A percentile compares a stretch with the other conserved stretches of the same genome.
These are phyloP conservation scores for Fragilaria crotonensis DNA, from an alignment of 108 stramenopile genomes.

Conservation along the genomic window DNA sequence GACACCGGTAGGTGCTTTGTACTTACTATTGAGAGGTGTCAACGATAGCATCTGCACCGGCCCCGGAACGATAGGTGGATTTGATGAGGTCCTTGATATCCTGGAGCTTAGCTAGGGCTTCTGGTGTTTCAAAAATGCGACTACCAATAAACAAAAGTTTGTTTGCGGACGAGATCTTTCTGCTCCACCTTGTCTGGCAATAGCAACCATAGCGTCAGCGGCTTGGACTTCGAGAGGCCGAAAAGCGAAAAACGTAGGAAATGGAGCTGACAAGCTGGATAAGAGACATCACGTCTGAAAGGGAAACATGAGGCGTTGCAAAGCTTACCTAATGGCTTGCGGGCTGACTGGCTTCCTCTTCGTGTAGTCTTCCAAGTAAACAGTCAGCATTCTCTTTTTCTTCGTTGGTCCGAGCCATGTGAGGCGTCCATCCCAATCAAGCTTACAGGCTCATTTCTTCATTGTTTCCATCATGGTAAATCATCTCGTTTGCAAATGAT, in stretches of 20 bases:
- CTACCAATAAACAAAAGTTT: slow-evolving; percentile 74
- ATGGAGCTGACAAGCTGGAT: slow-evolving; percentile 62
- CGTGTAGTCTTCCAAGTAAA: slow-evolving; percentile 56
- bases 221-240: slow-evolving; percentile 67
- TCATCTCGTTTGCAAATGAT: slow-evolving; percentile 63
- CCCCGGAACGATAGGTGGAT: slow-evolving; percentile 34
- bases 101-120: slow-evolving; percentile 32
- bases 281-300: neutral
- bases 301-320: neutral
- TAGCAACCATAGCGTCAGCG: slow-evolving; percentile 49
- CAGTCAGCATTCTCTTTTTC: slow-evolving; percentile 45
- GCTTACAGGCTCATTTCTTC: slow-evolving; percentile 72
- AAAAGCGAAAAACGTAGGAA: slow-evolving; percentile 65
- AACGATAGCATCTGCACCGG: slow-evolving; percentile 35
- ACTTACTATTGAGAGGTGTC: slow-evolving; percentile 59
- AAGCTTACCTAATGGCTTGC: slow-evolving; percentile 49
- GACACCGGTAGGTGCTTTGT: slow-evolving; percentile 1
- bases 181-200: slow-evolving; percentile 41
- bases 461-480: slow-evolving; percentile 72
- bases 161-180: slow-evolving; percentile 53
- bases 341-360: slow-evolving; percentile 70
- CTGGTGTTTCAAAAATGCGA: slow-evolving; percentile 63
- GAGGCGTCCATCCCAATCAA: slow-evolving; percentile 63
- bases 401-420: slow-evolving; percentile 44
- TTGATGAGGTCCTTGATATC: slow-evolving; percentile 60